Conservation (phyloP, 495 filamentous ascomycete genomes). For the Annulohypoxylon stygium region DNA sequence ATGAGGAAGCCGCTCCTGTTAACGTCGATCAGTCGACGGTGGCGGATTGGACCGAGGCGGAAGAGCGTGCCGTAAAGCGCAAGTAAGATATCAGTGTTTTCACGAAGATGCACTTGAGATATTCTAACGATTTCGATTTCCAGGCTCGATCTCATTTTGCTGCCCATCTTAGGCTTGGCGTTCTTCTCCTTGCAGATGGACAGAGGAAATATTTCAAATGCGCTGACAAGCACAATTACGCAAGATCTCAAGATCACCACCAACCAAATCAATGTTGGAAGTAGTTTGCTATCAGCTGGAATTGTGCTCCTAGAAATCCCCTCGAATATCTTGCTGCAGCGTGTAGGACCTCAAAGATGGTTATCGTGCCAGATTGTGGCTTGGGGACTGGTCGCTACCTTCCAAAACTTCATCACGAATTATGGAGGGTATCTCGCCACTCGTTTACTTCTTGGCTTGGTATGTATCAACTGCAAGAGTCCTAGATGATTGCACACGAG, state of each 20-base stretch:
- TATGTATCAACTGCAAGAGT: background rate
- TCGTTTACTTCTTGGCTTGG: conserved; percentile 66
- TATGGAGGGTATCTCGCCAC: conserved; percentile 66
- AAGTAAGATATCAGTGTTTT: conserved; percentile 55
- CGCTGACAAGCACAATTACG: conserved; percentile 65
- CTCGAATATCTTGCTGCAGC: conserved; percentile 68
- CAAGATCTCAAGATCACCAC: conserved; percentile 67
- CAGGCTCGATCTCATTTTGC: conserved; percentile 65
- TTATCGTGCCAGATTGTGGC: conserved; percentile 68
- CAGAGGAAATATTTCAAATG: conserved; percentile 65
- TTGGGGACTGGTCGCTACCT: conserved; percentile 70
- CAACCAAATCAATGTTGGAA: conserved; percentile 70
- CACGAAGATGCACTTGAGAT: too few relatives aligned
- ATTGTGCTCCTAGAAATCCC: conserved; percentile 71
- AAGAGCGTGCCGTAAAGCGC: conserved; percentile 54
- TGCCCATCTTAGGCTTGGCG: conserved; percentile 67
- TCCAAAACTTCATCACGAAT: conserved; percentile 69
- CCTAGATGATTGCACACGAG: background rate
- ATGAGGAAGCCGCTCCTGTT: conserved; percentile 49
- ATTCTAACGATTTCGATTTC: background rate
- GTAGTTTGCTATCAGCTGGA: conserved; percentile 66
- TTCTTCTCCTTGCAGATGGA: conserved; percentile 72
- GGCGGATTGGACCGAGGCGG: conserved; percentile 53
- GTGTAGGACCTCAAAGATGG: conserved; percentile 67
- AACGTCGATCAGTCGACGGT: conserved; percentile 34